A percentile compares a stretch with the other conserved stretches of the same genome.
These are phyloP conservation scores for Dimocarpus longan DNA, from an alignment of 345 rosid species.

Conservation along the genomic window DNA sequence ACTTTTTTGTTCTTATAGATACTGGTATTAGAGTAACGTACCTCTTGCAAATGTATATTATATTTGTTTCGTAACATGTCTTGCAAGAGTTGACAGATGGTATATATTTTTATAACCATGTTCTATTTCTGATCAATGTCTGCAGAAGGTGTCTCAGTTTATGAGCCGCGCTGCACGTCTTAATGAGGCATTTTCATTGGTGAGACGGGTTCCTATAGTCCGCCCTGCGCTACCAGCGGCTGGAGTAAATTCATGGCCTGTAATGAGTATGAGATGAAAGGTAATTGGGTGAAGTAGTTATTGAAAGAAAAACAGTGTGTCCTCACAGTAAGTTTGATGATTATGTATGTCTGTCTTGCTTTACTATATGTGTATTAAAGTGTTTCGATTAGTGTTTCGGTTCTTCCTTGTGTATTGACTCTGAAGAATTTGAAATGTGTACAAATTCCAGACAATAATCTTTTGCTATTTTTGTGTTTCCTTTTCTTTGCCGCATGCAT, in stretches of 20 bases:
- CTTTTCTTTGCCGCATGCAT: background rate
- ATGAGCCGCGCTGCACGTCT: slow-evolving; percentile 74
- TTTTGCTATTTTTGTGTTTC: background rate
- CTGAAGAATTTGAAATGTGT: slow-evolving; percentile 13
- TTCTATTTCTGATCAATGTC: slow-evolving; percentile 4
- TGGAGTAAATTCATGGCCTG: slow-evolving; percentile 79
- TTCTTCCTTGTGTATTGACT: slow-evolving; percentile 14
- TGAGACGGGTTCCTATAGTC: slow-evolving; percentile 73
- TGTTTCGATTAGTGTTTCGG: slow-evolving; percentile 6
- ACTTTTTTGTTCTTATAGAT: background rate
- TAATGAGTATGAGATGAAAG: slow-evolving; percentile 67
- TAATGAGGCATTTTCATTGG: slow-evolving; percentile 85
- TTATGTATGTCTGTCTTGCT: slow-evolving; percentile 10
- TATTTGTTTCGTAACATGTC: background rate
- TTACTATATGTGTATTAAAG: slow-evolving; percentile 18
- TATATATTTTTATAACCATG: background rate
- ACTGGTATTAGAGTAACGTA: background rate
- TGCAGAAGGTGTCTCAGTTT: slow-evolving; percentile 78
- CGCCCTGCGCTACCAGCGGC: slow-evolving; percentile 71
- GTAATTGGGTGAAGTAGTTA: background rate
- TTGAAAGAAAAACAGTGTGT: slow-evolving; percentile 20
- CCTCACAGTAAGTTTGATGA: slow-evolving; percentile 14
- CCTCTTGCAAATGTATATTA: background rate
- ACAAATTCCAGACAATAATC: slow-evolving; percentile 12
- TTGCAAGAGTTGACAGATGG: slow-evolving; percentile 1